Evolutionary conservation across 1,139 yeast species (phyloP), one percentile per base, ranked within the genome.

Genomic region (Kodamaea alishanica): DNA sequence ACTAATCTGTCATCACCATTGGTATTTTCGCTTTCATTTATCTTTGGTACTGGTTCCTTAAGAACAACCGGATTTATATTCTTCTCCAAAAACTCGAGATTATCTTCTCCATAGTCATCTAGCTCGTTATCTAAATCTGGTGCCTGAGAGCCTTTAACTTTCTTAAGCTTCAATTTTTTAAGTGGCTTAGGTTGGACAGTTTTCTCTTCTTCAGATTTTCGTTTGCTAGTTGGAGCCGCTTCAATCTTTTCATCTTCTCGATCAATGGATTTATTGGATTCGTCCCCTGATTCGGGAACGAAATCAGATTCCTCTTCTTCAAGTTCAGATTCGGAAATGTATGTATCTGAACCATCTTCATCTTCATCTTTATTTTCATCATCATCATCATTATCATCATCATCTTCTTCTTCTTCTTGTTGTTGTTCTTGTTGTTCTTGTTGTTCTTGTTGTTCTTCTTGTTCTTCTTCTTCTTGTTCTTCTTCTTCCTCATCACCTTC

Each of bases 91-190:
- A 45, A 51, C 4, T 52, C 55, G 6, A 68, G 34, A 42, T 67
- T 63, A 2, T 51, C 52, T 37, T 65, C 73, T 6, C 58, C 67
- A 40, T 67, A 68, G 30, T 67, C 69, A 10, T 69, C 71, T 7
- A 63, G 45, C 30, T 65, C 61, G 26, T 65, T 67, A 32, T 61
- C 44, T 28, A 41, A 36, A 22, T 41, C 44, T 10, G 37, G 26
- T 9, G 25, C 34, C 2, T 27, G n/a, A 9, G 38, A 8, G 10
- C 33, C 33, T 23, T 34, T 30, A 8, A 34, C 35, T n/a, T 34
- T 47, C 5, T 43, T 40, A 24, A 56, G 43, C 39, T 50, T 55
- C 32, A 55, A 43, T 36, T 54, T 57, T 35, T 44, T 51, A 12
- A 39, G 34, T 38, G 45, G 53, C 26, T 15, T 34, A 23, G 32